Conservation (phyloP, 768 basidiomycete species). For the Hericium alpestre region DNA sequence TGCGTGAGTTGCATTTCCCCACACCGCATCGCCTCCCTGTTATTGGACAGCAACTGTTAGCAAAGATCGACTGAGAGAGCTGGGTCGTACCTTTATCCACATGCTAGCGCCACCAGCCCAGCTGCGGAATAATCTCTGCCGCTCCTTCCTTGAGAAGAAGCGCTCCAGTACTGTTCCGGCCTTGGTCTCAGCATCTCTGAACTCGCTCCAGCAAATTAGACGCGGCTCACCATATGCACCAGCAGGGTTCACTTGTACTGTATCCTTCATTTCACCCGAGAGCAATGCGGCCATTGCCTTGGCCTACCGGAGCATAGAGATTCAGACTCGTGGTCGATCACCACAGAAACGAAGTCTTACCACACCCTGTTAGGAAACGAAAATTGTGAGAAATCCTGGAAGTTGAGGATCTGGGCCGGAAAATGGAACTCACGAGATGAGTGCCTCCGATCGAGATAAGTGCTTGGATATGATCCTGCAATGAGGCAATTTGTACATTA, state of each 20-base stretch:
- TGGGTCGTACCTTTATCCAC: slow-evolving; percentile 73
- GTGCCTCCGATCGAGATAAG: slow-evolving; percentile 82
- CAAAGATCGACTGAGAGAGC: neutral
- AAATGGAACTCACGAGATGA: slow-evolving; percentile 47
- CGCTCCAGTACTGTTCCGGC: slow-evolving; percentile 53
- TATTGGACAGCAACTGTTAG: neutral
- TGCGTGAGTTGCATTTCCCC: slow-evolving; percentile 68
- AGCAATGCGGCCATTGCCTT: slow-evolving; percentile 95
- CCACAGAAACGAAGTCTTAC: slow-evolving; percentile 30
- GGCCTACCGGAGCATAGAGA: slow-evolving; percentile 34
- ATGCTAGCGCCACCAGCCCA: slow-evolving; percentile 93
- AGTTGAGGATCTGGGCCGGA: neutral
- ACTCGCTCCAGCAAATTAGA: neutral
- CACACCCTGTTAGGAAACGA: slow-evolving; percentile 43
- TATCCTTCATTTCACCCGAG: slow-evolving; percentile 93
- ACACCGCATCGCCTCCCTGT: slow-evolving; percentile 73
- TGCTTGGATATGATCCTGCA: slow-evolving; percentile 72
- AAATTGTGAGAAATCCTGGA: neutral
- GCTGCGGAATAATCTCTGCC: slow-evolving; percentile 80
- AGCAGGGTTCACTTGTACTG: slow-evolving; percentile 74
- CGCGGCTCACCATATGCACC: slow-evolving; percentile 53
- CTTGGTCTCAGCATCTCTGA: neutral
- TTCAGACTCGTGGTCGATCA: neutral
- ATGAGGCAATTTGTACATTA: neutral
- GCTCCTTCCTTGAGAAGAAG: slow-evolving; percentile 86